Evolutionary conservation across 1,139 yeast genomes (phyloP).

Genomic region (Hansenula lynferdii): DNA sequence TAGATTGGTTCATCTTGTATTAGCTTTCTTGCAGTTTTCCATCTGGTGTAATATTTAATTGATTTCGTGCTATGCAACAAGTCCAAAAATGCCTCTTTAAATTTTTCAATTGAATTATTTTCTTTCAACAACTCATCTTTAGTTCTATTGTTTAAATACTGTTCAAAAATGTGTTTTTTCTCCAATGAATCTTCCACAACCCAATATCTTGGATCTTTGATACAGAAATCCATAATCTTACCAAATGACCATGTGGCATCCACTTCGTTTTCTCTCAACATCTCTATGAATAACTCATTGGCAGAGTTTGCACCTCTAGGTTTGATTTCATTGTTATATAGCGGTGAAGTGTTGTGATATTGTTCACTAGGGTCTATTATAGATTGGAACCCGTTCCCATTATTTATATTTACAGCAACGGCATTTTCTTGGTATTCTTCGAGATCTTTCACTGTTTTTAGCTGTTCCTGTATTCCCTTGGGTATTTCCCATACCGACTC

Average conservation of each 20-base stretch:
- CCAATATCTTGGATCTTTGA: conserved; percentile 69
- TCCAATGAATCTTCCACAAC: conserved; percentile 47
- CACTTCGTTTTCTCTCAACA: conserved; percentile 51
- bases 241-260: conserved; percentile 78
- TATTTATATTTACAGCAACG: background rate
- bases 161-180: conserved; percentile 62
- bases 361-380: conserved; percentile 4
- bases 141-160: conserved; percentile 49
- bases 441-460: conserved; percentile 10
- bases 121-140: conserved; percentile 52
- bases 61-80: conserved; percentile 36
- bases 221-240: conserved; percentile 51
- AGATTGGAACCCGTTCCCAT: background rate
- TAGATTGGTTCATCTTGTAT: conserved; percentile 65
- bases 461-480: conserved; percentile 25
- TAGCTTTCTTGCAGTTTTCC: conserved; percentile 52
- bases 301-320: conserved; percentile 27
- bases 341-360: conserved; percentile 12
- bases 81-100: conserved; percentile 47
- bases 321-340: conserved; percentile 6
- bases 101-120: conserved; percentile 47
- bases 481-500: conserved; percentile 86
- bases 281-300: conserved; percentile 40
- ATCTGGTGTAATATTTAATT: conserved; percentile 56
- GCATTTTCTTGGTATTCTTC: conserved; percentile 4